These are phyloP conservation scores for Phalaenopsis aphrodite DNA, from an alignment of 106 monocot genomes.

Conservation along the genomic window DNA sequence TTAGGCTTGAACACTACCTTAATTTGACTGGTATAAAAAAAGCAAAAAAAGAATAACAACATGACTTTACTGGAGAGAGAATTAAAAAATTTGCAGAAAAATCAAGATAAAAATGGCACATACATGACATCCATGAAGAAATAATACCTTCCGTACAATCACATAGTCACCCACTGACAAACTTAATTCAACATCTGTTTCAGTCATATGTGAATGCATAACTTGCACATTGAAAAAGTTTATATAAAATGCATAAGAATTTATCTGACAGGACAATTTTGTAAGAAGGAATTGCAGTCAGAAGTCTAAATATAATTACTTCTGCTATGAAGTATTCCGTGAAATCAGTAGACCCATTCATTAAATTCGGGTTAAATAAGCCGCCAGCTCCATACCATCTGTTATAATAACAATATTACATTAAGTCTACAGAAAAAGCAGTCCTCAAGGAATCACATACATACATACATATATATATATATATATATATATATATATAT, in stretches of 20 bases:
- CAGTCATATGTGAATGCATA: slow-evolving; percentile 63
- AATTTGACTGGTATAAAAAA: neutral
- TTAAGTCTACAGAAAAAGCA: neutral
- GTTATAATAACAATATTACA: neutral
- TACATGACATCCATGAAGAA: neutral
- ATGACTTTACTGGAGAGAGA: neutral
- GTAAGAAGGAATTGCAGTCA: neutral
- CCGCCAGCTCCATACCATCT: slow-evolving; percentile 76
- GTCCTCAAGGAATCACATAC: neutral
- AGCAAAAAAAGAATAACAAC: neutral
- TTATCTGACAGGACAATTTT: neutral
- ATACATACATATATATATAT: neutral
- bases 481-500: no score
- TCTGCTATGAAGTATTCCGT: slow-evolving; percentile 82
- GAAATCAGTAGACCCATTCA: slow-evolving; percentile 39
- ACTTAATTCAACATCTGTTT: slow-evolving; percentile 70
- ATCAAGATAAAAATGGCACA: neutral
- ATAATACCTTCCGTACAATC: slow-evolving; percentile 68
- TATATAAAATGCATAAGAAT: neutral
- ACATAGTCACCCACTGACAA: slow-evolving; percentile 70
- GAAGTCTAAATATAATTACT: slow-evolving; percentile 26
- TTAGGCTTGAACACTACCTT: neutral
- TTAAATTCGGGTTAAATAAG: slow-evolving; percentile 23
- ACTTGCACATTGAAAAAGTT: slow-evolving; percentile 27
- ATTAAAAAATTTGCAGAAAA: neutral